These are phyloP conservation scores for Solanum pinnatisectum DNA, from an alignment of 257 asterid genomes.

Conservation along the genomic window DNA sequence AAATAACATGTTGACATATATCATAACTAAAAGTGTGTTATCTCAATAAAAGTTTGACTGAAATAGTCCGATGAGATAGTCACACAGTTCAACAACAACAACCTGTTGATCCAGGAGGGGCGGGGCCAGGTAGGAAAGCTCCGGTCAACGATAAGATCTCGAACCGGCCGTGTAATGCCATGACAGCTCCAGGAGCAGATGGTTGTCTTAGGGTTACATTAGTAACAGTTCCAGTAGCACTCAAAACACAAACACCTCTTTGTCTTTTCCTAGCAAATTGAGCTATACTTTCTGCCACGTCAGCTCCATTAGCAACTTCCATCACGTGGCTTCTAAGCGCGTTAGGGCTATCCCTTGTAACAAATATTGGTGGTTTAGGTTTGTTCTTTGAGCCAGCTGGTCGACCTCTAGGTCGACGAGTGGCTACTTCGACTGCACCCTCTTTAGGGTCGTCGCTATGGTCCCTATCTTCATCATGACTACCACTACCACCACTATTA, in stretches of 20 bases:
- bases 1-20: neutral
- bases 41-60: neutral
- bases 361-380: conserved; percentile 54
- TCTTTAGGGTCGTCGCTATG: conserved; percentile 41
- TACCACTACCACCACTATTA: conserved; percentile 12
- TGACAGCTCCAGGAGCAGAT: conserved; percentile 45
- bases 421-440: conserved; percentile 42
- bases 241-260: conserved; percentile 52
- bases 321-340: conserved; percentile 56
- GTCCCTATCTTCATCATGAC: conserved; percentile 25
- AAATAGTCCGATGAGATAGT: neutral
- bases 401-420: conserved; percentile 46
- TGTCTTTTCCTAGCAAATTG: conserved; percentile 51
- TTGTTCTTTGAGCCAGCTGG: conserved; percentile 63
- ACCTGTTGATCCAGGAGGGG: conserved; percentile 56
- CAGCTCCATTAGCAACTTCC: conserved; percentile 55
- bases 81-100: neutral
- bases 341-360: conserved; percentile 61
- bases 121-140: conserved; percentile 56
- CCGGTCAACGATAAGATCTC: conserved; percentile 56
- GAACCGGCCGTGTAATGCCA: conserved; percentile 50
- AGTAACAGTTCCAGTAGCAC: conserved; percentile 52
- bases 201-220: conserved; percentile 57
- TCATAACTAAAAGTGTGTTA: neutral
- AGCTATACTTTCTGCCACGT: conserved; percentile 54